phyloP scores from a whole-genome alignment of 1,284 basidiomycete genomes.

The Fereydounia khargensis region DNA sequence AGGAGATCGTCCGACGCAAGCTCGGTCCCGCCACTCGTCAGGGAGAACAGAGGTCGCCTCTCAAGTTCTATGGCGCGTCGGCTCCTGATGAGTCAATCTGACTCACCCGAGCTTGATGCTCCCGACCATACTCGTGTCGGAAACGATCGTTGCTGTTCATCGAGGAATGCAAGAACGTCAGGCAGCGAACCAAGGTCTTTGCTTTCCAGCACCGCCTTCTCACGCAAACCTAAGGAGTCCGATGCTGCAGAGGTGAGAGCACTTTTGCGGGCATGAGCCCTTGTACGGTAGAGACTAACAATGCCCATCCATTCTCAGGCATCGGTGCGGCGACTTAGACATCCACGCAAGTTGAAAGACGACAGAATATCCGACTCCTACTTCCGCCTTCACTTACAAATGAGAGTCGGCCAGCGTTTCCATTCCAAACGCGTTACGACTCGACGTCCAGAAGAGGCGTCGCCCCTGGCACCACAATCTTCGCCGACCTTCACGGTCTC shows the following conservation, averaged over 20 bases:
- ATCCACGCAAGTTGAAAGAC: slow-evolving; percentile 18
- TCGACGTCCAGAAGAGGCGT: too few species aligned
- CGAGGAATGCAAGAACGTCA: too few species aligned
- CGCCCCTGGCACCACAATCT: too few species aligned
- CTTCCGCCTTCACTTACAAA: slow-evolving; percentile 29
- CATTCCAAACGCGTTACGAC: neutral
- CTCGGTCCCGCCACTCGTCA: too few species aligned
- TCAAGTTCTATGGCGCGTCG: too few species aligned
- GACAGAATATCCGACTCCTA: slow-evolving; percentile 16
- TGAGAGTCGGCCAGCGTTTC: slow-evolving; percentile 7
- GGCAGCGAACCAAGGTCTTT: neutral
- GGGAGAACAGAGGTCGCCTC: too few species aligned
- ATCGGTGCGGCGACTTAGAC: slow-evolving; percentile 4
- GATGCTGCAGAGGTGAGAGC: neutral
- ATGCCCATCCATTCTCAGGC: neutral
- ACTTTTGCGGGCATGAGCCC: neutral
- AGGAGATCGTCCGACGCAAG: too few species aligned
- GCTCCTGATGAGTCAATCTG: too few species aligned
- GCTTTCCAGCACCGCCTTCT: neutral
- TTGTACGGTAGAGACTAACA: neutral
- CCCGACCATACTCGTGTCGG: too few species aligned
- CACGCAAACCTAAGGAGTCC: too few species aligned
- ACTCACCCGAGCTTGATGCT: too few species aligned
- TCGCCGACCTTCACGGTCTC: slow-evolving; percentile 4
- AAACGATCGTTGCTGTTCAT: too few species aligned